These are phyloP conservation scores for Fusarium multiceps DNA, from an alignment of 2,329 filamentous ascomycete species.

Conservation along the genomic window DNA sequence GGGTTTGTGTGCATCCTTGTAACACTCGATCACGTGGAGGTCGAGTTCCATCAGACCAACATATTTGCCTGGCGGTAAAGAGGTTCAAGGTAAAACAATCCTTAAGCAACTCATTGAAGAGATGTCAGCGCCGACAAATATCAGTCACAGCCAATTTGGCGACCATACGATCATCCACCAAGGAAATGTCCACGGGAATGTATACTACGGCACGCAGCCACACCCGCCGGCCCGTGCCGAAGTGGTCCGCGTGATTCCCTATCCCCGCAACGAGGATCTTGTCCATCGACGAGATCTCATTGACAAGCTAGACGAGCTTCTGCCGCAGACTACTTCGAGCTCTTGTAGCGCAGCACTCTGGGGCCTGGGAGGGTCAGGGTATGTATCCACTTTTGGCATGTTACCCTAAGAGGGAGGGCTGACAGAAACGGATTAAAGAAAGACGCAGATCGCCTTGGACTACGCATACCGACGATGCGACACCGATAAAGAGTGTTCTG, in stretches of 20 bases:
- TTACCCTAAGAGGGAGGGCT: too few relatives aligned
- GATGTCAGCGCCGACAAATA: accelerated
- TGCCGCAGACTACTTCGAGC: conserved; percentile 20
- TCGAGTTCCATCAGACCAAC: neutral
- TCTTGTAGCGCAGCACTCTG: conserved; percentile 41
- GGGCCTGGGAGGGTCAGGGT: conserved; percentile 47
- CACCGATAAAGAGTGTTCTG: conserved; percentile 38
- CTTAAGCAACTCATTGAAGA: neutral
- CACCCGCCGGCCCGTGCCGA: conserved; percentile 3
- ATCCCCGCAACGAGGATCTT: conserved; percentile 43
- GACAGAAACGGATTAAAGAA: conserved; percentile 35
- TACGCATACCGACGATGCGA: conserved; percentile 47
- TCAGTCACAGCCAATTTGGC: neutral
- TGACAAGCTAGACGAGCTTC: conserved; percentile 29
- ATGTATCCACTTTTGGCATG: conserved; percentile 4
- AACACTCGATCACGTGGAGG: neutral
- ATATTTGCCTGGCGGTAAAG: neutral
- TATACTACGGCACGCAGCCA: neutral
- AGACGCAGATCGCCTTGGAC: conserved; percentile 52
- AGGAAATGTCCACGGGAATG: conserved; percentile 4
- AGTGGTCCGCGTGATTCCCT: conserved; percentile 34
- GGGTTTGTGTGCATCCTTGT: neutral
- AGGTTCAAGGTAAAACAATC: too few relatives aligned
- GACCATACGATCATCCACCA: neutral
- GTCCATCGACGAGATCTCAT: conserved; percentile 38